phyloP scores from a whole-genome alignment of 345 rosid genomes.

The Gossypium longicalyx region DNA sequence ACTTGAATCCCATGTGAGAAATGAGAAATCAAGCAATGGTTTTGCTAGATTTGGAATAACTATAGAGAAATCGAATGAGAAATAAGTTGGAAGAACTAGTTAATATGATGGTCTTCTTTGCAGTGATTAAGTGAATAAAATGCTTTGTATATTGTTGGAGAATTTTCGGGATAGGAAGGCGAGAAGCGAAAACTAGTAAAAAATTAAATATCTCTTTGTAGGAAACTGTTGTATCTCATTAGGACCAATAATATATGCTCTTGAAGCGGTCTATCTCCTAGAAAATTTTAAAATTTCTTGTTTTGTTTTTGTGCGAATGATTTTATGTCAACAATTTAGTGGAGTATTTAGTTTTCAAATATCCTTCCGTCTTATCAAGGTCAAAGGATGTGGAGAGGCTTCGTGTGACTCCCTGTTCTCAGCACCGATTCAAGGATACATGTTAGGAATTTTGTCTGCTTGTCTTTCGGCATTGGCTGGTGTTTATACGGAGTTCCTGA shows the following conservation, averaged over 20 bases:
- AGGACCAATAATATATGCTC: background rate
- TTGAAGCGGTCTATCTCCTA: background rate
- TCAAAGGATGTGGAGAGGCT: slow-evolving; percentile 86
- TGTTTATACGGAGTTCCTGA: slow-evolving; percentile 90
- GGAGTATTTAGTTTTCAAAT: background rate
- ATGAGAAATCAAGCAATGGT: background rate
- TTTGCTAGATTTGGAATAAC: background rate
- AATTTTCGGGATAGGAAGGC: background rate
- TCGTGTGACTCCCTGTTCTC: slow-evolving; percentile 81
- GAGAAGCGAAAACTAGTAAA: background rate
- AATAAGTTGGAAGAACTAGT: background rate
- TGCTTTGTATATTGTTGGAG: background rate
- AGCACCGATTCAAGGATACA: slow-evolving; percentile 84
- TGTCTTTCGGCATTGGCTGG: slow-evolving; percentile 92
- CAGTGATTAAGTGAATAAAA: background rate
- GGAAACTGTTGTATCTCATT: background rate
- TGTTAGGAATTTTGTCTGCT: slow-evolving; percentile 83
- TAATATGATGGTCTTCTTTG: background rate
- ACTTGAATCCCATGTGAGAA: background rate
- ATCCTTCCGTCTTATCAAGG: slow-evolving; percentile 31
- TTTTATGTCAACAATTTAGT: background rate
- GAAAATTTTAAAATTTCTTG: background rate
- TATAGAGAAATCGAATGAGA: background rate
- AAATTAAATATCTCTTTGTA: background rate
- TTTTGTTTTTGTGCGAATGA: background rate